Evolutionary conservation across 2,329 filamentous ascomycete species (phyloP), one percentile per base, ranked within the genome.

Genomic region (Hymenoscyphus fraxineus): DNA sequence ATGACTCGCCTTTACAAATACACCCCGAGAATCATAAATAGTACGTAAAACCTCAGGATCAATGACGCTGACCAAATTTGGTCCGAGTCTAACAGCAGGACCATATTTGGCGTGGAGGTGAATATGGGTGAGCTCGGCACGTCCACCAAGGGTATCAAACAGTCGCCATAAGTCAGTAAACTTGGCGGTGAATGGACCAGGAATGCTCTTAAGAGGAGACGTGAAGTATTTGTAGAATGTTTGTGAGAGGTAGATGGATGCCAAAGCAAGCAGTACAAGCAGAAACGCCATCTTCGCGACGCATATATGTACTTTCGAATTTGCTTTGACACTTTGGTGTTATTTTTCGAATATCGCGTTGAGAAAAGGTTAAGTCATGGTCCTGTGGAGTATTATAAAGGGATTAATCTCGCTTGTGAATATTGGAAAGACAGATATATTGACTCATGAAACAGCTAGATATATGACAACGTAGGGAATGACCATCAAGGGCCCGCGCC

Each of bases 111-210:
- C 40, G 56, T 70, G 68, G 3, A 69, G 61, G 3, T 41, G 16
- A 41, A 58, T 61, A 31, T 66, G 54, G 0, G 60, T 59, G 6
- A 59, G 59, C 19, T 66, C 59, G 6, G 58, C 38, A 9, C 59
- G 57, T 12, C 69, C 66, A 47, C 61, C 63, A 31, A 47, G 66
- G 5, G 60, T 54, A 39, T 59, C 59, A 10, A 62, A 55, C 31
- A 70, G n/a, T 12, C 69, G 68, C 70, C 70, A 71, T 6, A 69
- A 35, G 58, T 71, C 63, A 12, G 68, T 66, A 58, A 66, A 64
- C 10, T 60, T 64, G 15, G 70, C 70, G 22, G 65, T 22, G 56
- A 68, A 64, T 6, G 69, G 69, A 12, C 69, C 69, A 0, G 69
- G 69, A 40, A 70, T 64, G 15, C 51, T 58, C 32, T 61, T 60